These are phyloP conservation scores for Saraca asoca DNA, from an alignment of 331 rosid species.

Conservation along the genomic window DNA sequence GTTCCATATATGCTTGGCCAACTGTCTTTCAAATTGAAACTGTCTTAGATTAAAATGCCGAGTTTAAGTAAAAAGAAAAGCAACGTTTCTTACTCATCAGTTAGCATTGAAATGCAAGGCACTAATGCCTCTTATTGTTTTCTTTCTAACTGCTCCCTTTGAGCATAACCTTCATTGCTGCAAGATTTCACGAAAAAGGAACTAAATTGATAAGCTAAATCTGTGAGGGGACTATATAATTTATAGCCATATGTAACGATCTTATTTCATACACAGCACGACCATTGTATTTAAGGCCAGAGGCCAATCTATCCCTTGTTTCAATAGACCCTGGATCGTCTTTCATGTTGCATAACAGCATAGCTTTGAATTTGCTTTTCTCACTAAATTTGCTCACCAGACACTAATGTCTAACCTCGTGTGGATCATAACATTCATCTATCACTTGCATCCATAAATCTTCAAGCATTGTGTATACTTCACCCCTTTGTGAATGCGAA, in stretches of 20 bases:
- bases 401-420: slow-evolving; percentile 35
- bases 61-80: too few species aligned
- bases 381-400: slow-evolving; percentile 8
- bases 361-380: background rate
- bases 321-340: background rate
- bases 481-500: slow-evolving; percentile 60
- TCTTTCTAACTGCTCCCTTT: too few species aligned
- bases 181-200: background rate
- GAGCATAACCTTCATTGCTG: too few species aligned
- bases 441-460: slow-evolving; percentile 65
- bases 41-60: too few species aligned
- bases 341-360: background rate
- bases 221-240: background rate
- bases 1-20: too few species aligned
- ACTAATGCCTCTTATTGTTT: too few species aligned
- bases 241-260: background rate
- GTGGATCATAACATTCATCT: slow-evolving; percentile 57
- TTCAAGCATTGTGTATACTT: slow-evolving; percentile 56
- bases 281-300: background rate
- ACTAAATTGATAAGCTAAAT: background rate
- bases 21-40: too few species aligned
- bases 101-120: too few species aligned
- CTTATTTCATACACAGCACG: background rate
- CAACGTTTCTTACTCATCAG: too few species aligned
- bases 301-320: slow-evolving; percentile 4